Base-by-base conservation (phyloP, 23 red algal species). In the Gracilaria domingensis region DNA sequence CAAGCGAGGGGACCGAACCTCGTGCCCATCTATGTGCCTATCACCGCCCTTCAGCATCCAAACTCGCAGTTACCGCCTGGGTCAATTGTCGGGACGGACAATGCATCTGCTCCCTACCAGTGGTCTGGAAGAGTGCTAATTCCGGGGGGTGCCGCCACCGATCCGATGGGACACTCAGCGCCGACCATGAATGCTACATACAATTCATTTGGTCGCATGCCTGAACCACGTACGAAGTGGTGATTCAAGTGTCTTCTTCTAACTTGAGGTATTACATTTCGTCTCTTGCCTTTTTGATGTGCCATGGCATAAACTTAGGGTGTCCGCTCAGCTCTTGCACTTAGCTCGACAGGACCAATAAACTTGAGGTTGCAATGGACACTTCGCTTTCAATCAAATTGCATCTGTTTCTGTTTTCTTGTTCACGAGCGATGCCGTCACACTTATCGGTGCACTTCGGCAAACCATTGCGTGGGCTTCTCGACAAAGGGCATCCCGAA, bases 1-100 rank as follows among this genome's bases (percentile, higher is more conserved):
- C 79, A 82, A 30, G 54, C 45, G 8, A 56, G 35, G 21, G 79
- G 54, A n/a, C 84, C 84, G 20, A 74, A 90, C 59, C 79, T 80
- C 79, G 87, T 90, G 32, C 87, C 87, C 0, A 64, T 90, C 36
- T 90, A 90, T 50, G 87, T 90, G 54, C 87, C 87, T 3, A 81
- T 90, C 30, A 81, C 74, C 16, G 87, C 87, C n/a, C 54, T 90
- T 50, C 87, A 90, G 39, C 84, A 88, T 69, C 71, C 87, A 2
- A 74, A 55, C 67, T 7, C 40, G 50, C 72, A 45, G 72, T 21
- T 77, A 49, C 72, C 72, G 1, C 72, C 72, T 50, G 72, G 72
- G 5, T 77, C 72, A 6, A 51, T 77, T 30, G 38, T 77, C 3
- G 72, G 72, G 17, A 25, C 38, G 0, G 72, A 77, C 0, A 14